Evolutionary conservation across 176 grass and related monocot species (phyloP).

Genomic region (Carex myosuroides): DNA sequence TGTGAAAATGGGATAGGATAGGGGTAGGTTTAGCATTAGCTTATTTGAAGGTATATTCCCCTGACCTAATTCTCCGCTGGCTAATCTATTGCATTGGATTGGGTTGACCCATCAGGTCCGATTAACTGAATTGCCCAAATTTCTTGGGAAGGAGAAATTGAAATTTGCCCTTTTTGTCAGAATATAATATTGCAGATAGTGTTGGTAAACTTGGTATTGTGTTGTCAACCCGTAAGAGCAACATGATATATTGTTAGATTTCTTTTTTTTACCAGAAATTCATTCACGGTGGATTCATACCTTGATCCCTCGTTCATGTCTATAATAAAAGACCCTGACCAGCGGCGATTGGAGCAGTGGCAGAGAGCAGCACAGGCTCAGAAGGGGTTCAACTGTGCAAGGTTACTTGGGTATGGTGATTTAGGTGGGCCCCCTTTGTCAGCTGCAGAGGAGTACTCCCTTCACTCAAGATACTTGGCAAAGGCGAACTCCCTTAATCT

Average conservation of each 20-base stretch:
- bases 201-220: not conserved
- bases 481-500: slow-evolving; percentile 99
- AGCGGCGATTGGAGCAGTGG: slow-evolving; percentile 64
- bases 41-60: not conserved
- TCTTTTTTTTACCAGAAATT: slow-evolving; percentile 42
- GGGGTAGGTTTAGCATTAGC: not conserved
- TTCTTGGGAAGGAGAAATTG: not conserved
- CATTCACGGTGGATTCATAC: slow-evolving; percentile 80
- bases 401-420: slow-evolving; percentile 88
- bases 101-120: not conserved
- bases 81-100: not conserved
- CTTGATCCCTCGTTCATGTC: slow-evolving; percentile 96
- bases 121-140: not conserved
- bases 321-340: slow-evolving; percentile 91
- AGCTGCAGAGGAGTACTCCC: slow-evolving; percentile 93
- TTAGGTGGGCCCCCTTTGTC: slow-evolving; percentile 72
- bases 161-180: not conserved
- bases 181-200: not conserved
- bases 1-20: not conserved
- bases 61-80: not conserved
- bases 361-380: slow-evolving; percentile 65
- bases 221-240: not conserved
- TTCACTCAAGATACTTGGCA: slow-evolving; percentile 91
- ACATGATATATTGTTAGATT: not conserved
- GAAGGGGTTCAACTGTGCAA: slow-evolving; percentile 89